Conservation (phyloP, 2,329 filamentous ascomycete species). For the Colletotrichum shisoi region DNA sequence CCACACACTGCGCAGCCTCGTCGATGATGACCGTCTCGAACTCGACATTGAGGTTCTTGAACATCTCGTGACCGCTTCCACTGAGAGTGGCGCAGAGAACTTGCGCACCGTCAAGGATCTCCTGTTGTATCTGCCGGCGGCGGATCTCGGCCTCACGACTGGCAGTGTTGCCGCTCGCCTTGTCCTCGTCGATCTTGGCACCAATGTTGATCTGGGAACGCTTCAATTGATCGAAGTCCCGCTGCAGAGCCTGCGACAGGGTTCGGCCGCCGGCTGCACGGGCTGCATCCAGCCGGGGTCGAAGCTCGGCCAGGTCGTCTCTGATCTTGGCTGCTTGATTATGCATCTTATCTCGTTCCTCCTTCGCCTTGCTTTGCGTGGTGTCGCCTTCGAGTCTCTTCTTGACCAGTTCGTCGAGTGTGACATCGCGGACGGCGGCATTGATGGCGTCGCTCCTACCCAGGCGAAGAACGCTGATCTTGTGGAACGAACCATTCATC, state of each 20-base stretch:
- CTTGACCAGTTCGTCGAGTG: conserved; percentile 89
- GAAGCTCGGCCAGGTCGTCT: conserved; percentile 73
- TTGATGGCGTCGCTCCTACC: conserved; percentile 95
- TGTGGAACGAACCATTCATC: conserved; percentile 72
- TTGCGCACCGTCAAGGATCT: conserved; percentile 88
- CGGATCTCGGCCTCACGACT: conserved; percentile 87
- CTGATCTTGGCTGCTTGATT: conserved; percentile 76
- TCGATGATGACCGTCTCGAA: conserved; percentile 99
- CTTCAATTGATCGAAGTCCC: conserved; percentile 80
- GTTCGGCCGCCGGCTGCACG: conserved; percentile 56
- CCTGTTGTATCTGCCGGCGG: conserved; percentile 83
- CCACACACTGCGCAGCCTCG: conserved; percentile 97
- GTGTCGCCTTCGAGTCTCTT: conserved; percentile 70
- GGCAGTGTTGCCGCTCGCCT: conserved; percentile 83
- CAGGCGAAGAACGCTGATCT: conserved; percentile 86
- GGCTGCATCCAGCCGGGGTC: conserved; percentile 74
- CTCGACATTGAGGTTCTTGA: conserved; percentile 90
- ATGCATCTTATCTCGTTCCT: conserved; percentile 66
- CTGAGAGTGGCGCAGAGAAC: conserved; percentile 95
- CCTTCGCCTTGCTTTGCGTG: conserved; percentile 65
- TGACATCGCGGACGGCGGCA: conserved; percentile 85
- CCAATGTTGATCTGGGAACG: conserved; percentile 77
- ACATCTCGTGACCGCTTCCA: conserved; percentile 96
- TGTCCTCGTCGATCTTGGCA: conserved; percentile 83
- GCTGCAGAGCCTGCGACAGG: conserved; percentile 66